Percentiles rank a stretch among this genome's conserved stretches.
Evolutionary conservation across 352 stramenopile species (phyloP).

Genomic region (Phytophthora litchii): DNA sequence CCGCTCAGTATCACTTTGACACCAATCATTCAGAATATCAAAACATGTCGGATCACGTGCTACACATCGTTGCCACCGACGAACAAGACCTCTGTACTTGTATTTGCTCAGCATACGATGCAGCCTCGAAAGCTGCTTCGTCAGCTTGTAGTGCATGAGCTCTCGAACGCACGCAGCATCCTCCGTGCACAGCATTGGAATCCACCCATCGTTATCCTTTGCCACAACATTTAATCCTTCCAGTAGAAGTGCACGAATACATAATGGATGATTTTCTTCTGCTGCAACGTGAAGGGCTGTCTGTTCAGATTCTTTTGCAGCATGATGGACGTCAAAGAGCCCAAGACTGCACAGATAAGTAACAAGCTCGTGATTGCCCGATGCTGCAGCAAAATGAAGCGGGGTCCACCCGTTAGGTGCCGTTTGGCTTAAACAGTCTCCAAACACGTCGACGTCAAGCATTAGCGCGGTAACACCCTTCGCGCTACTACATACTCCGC

Average conservation of each 20-base stretch:
- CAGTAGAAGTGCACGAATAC: constrained; percentile 48
- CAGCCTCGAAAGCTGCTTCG: constrained; percentile 56
- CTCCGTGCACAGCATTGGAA: constrained; percentile 52
- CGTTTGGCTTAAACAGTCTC: constrained; percentile 47
- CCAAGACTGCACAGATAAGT: constrained; percentile 36
- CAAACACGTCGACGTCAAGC: constrained; percentile 67
- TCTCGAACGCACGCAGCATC: constrained; percentile 40
- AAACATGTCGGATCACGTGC: constrained; percentile 51
- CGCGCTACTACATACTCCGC: constrained; percentile 23
- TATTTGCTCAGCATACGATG: constrained; percentile 58
- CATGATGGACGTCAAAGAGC: constrained; percentile 45
- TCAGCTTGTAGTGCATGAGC: constrained; percentile 65
- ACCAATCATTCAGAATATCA: constrained; percentile 79
- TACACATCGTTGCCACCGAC: constrained; percentile 51
- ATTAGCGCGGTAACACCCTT: constrained; percentile 53
- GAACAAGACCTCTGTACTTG: constrained; percentile 48
- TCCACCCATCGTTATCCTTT: constrained; percentile 54
- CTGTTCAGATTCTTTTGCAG: constrained; percentile 43
- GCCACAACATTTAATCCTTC: constrained; percentile 43
- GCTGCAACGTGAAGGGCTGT: constrained; percentile 73
- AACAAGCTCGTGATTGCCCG: constrained; percentile 61
- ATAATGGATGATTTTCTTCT: constrained; percentile 29
- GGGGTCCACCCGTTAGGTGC: constrained; percentile 50
- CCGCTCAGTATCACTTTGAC: constrained; percentile 42
- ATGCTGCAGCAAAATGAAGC: constrained; percentile 56